These are phyloP conservation scores for Antitrichia curtipendula DNA, from an alignment of 225 moss, liverwort and hornwort genomes.

Conservation along the genomic window DNA sequence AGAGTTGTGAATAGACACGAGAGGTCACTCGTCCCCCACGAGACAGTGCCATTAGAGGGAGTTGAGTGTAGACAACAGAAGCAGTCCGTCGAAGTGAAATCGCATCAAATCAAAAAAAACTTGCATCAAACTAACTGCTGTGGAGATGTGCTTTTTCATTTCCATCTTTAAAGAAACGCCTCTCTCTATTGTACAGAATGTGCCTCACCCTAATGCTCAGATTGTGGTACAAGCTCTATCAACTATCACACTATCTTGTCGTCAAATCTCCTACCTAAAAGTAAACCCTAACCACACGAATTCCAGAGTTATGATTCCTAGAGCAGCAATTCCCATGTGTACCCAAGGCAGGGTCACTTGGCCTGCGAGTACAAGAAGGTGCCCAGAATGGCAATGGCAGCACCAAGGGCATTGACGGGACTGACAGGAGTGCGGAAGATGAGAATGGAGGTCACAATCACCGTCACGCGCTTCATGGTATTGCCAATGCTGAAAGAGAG, in stretches of 20 bases:
- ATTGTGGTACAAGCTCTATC: not conserved
- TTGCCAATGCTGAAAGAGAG: slow-evolving; percentile 56
- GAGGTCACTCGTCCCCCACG: not conserved
- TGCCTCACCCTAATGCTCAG: not conserved
- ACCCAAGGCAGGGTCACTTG: not conserved
- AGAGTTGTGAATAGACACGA: not conserved
- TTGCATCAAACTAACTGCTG: not conserved
- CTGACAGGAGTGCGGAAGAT: slow-evolving; percentile 38
- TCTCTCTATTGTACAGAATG: not conserved
- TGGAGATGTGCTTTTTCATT: not conserved
- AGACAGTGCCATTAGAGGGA: too few species aligned
- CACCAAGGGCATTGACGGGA: slow-evolving; percentile 39
- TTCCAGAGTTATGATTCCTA: not conserved
- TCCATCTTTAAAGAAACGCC: not conserved
- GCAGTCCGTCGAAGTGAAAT: not conserved
- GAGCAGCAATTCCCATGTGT: not conserved
- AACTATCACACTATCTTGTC: not conserved
- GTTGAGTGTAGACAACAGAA: not conserved
- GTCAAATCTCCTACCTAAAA: not conserved
- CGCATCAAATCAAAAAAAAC: not conserved
- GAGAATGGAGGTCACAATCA: slow-evolving; percentile 40
- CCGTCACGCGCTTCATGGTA: slow-evolving; percentile 53
- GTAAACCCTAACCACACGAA: not conserved
- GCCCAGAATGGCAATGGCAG: slow-evolving; percentile 35
- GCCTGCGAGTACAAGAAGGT: slow-evolving; percentile 28